Percentiles rank a stretch among this genome's conserved stretches.
Evolutionary conservation across 1,284 basidiomycete genomes (phyloP).

Genomic region (Cronartium quercuum): DNA sequence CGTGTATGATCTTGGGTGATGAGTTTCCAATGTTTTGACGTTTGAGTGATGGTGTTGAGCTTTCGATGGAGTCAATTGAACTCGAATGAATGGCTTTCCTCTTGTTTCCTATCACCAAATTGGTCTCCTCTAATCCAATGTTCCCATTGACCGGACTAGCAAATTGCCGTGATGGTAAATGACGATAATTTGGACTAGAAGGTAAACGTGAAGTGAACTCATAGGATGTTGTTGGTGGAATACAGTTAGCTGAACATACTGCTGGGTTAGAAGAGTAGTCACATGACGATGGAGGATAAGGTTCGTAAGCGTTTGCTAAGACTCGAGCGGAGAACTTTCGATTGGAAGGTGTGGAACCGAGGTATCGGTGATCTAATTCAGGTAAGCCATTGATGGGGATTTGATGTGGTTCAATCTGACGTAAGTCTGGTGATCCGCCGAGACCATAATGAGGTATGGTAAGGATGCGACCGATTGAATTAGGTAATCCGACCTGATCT

Average conservation of each 20-base stretch:
- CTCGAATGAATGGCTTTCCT: neutral
- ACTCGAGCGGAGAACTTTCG: neutral
- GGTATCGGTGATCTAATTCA: slow-evolving; percentile 11
- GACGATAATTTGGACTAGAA: neutral
- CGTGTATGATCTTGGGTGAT: neutral
- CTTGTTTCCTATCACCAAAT: neutral
- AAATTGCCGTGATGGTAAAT: neutral
- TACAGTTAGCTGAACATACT: no score
- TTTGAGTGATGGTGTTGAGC: neutral
- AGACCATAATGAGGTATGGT: slow-evolving; percentile 1
- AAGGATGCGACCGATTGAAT: slow-evolving; percentile 10
- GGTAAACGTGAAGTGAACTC: neutral
- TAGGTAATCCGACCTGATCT: neutral
- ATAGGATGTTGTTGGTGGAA: neutral
- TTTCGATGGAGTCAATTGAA: no score
- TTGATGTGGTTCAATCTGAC: slow-evolving; percentile 8
- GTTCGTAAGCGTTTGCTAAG: neutral
- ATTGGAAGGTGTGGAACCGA: neutral
- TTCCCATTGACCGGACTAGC: no score
- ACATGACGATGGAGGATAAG: neutral
- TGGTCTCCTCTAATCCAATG: no score
- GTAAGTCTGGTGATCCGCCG: slow-evolving; percentile 13
- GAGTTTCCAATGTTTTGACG: neutral
- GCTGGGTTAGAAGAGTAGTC: no score
- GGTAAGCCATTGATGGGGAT: slow-evolving; percentile 10